These are phyloP conservation scores for Henckelia pumila DNA, from an alignment of 257 asterid genomes.

Conservation along the genomic window DNA sequence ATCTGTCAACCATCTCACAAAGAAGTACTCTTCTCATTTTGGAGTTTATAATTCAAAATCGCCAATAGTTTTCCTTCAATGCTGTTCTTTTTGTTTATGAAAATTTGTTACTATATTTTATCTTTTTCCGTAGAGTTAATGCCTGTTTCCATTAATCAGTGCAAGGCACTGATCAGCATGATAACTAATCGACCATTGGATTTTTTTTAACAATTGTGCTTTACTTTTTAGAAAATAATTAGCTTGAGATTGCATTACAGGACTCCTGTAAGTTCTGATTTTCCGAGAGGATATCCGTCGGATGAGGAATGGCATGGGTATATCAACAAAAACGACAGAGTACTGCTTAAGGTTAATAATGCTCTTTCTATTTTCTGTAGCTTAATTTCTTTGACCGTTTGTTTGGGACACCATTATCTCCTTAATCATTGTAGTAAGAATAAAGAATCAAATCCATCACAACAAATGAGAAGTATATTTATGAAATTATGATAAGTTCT, in stretches of 20 bases:
- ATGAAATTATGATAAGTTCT: too few relatives aligned
- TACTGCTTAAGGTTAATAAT: conserved; percentile 70
- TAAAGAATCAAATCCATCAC: too few relatives aligned
- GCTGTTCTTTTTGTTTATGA: too few relatives aligned
- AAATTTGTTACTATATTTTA: too few relatives aligned
- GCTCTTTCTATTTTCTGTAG: conserved; percentile 11
- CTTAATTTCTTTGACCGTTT: too few relatives aligned
- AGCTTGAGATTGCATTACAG: conserved; percentile 41
- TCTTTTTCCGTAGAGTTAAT: background rate
- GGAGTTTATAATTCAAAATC: too few relatives aligned
- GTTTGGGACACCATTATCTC: too few relatives aligned
- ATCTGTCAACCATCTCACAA: too few relatives aligned
- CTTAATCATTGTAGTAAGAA: too few relatives aligned
- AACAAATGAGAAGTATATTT: too few relatives aligned
- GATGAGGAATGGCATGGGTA: conserved; percentile 88
- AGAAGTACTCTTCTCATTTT: too few relatives aligned
- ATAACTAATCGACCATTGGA: background rate
- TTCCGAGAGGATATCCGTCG: conserved; percentile 67
- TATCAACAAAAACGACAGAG: conserved; percentile 75
- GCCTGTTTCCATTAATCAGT: background rate
- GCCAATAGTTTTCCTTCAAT: too few relatives aligned
- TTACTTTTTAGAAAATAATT: conserved; percentile 11
- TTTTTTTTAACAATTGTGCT: background rate
- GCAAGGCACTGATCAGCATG: background rate
- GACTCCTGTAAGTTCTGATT: conserved; percentile 58